A percentile compares a stretch with the other conserved stretches of the same genome.
phyloP scores from a whole-genome alignment of 768 basidiomycete species.

The Lyophyllum atratum region DNA sequence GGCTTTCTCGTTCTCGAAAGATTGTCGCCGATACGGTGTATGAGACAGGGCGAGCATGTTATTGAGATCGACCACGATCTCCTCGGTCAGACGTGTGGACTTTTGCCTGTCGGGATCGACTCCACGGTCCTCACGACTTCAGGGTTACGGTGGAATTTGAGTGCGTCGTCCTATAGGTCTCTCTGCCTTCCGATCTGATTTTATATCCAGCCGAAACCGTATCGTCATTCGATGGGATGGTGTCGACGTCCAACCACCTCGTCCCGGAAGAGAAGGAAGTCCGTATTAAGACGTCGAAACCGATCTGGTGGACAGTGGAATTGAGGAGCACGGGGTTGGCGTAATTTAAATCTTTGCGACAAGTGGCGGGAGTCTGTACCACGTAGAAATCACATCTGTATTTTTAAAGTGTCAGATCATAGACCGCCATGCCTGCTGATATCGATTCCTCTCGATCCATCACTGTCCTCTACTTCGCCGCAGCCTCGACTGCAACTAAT shows the following conservation, averaged over 20 bases:
- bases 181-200: neutral
- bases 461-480: conserved; percentile 57
- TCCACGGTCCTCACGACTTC: conserved; percentile 75
- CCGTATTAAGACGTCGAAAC: conserved; percentile 73
- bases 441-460: conserved; percentile 25
- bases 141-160: conserved; percentile 89
- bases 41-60: conserved; percentile 75
- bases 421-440: conserved; percentile 24
- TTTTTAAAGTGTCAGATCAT: neutral
- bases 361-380: neutral
- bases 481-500: conserved; percentile 71
- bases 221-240: conserved; percentile 81
- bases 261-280: conserved; percentile 65
- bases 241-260: conserved; percentile 96
- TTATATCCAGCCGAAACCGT: conserved; percentile 46
- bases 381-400: neutral
- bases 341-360: conserved; percentile 3
- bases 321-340: conserved; percentile 36
- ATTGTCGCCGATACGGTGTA: neutral
- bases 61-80: conserved; percentile 73
- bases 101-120: conserved; percentile 89
- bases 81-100: conserved; percentile 88
- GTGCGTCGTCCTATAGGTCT: conserved; percentile 40
- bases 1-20: neutral
- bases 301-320: conserved; percentile 92